Conservation (phyloP, 2,329 filamentous ascomycete genomes). For the Amauroascus niger region DNA sequence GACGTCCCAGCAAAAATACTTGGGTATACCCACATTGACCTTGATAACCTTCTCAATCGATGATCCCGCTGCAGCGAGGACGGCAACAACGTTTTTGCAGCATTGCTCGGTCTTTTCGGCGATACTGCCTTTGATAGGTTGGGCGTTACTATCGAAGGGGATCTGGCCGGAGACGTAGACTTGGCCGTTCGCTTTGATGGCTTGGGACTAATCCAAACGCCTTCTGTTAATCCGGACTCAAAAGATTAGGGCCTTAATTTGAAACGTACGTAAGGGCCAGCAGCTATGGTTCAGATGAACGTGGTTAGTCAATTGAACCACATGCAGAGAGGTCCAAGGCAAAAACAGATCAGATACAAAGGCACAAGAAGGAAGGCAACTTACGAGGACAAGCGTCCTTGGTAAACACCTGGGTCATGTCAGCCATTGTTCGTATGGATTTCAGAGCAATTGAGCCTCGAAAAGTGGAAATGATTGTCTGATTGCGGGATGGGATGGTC, state of each 20-base stretch:
- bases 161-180: conserved; percentile 70
- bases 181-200: conserved; percentile 57
- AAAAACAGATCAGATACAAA: background rate
- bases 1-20: background rate
- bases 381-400: conserved; percentile 40
- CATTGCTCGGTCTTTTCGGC: conserved; percentile 60
- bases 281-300: conserved; percentile 13
- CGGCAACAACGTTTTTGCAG: conserved; percentile 72
- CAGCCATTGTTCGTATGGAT: conserved; percentile 26
- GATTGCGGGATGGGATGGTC: background rate
- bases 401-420: conserved; percentile 33
- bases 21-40: conserved; percentile 48
- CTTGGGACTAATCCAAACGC: conserved; percentile 38
- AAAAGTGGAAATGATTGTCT: background rate
- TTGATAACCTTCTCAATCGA: conserved; percentile 75
- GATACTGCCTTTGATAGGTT: conserved; percentile 55
- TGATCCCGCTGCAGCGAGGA: conserved; percentile 72
- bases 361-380: conserved; percentile 18
- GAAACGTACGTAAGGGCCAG: conserved; percentile 37
- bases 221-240: no score
- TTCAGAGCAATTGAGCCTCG: conserved; percentile 1
- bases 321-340: background rate
- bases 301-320: background rate
- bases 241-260: no score
- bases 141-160: conserved; percentile 54